Base-by-base conservation (phyloP, 2,329 filamentous ascomycete genomes). In the Beauveria brongniartii region DNA sequence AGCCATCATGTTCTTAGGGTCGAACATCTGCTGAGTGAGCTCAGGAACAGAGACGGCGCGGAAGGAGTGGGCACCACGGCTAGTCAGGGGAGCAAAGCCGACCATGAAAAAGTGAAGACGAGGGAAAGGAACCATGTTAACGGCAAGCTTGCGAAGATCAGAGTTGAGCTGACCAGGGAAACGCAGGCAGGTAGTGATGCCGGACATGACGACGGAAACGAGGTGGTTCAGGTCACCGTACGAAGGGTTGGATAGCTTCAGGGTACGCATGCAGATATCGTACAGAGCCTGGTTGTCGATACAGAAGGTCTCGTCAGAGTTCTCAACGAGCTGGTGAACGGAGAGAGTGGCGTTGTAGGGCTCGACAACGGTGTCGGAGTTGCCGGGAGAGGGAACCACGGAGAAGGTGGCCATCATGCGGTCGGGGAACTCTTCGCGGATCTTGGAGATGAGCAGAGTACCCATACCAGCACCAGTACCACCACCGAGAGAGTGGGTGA, bases 101-200 rank as follows among this genome's bases (percentile, higher is more conserved):
- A 99, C 94, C 94, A 99, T 99, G 88, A 99, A 99, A 89, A 99
- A 99, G 82, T 99, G 94, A 66, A 99, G 91, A 92, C 94, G 94
- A 70, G 94, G 94, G 90, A 99, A 99, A 66, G 94, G 94, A 80
- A 99, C 94, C 85, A 99, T 99, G 91, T 99, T 99, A 80, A 99
- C 94, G 70, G 94, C 94, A 74, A 99, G 82, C 86, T 99, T 99
- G 83, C 94, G 92, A 70, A 99, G 90, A 78, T 99, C 94, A 75
- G 94, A 99, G 90, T 99, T 99, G 69, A 99, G 89, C 86, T 99
- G 94, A 77, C 94, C 94, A 62, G 94, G 94, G 91, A 99, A 99
- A 80, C 94, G 94, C 75, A 99, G 84, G 78, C 91, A 97, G 72
- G 94, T 97, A 75, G 94, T 97, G 73, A 99, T 91, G 78, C 94